Conservation (phyloP, 169 alveolate species). For the Babesia divergens region DNA sequence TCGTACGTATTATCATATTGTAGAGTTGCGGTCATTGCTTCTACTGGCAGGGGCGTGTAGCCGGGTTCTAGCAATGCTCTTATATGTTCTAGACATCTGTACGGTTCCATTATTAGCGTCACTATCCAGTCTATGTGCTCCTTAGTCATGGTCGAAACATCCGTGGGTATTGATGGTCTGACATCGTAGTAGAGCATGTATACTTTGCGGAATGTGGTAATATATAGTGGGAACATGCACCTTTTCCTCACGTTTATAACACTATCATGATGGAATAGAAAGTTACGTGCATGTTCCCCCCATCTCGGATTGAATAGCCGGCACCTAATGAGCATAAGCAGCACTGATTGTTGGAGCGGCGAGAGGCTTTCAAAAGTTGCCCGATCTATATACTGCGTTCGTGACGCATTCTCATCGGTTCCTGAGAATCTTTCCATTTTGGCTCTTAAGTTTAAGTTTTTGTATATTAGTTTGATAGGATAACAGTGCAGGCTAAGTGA, state of each 20-base stretch:
- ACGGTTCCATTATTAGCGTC: neutral
- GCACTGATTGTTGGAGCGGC: neutral
- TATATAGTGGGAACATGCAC: neutral
- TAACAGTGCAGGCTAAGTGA: too few species aligned
- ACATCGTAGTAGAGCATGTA: neutral
- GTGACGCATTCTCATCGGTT: too few species aligned
- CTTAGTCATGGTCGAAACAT: neutral
- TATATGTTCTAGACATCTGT: neutral
- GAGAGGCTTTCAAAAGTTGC: neutral
- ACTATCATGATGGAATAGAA: neutral
- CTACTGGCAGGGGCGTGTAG: neutral
- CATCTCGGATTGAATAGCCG: neutral
- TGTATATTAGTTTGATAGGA: too few species aligned
- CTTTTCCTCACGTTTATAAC: neutral
- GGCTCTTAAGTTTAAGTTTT: too few species aligned
- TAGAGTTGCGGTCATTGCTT: neutral
- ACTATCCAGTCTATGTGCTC: neutral
- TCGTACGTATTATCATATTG: neutral
- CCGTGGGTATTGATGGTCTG: neutral
- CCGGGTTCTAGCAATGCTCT: neutral
- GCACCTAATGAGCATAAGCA: constrained; percentile 2
- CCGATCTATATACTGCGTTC: neutral
- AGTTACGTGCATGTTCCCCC: neutral
- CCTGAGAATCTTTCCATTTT: too few species aligned
- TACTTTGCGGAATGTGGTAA: neutral